A percentile compares a stretch with the other conserved stretches of the same genome.
Evolutionary conservation across 495 filamentous ascomycete species (phyloP).

Genomic region (Tuber brumale): DNA sequence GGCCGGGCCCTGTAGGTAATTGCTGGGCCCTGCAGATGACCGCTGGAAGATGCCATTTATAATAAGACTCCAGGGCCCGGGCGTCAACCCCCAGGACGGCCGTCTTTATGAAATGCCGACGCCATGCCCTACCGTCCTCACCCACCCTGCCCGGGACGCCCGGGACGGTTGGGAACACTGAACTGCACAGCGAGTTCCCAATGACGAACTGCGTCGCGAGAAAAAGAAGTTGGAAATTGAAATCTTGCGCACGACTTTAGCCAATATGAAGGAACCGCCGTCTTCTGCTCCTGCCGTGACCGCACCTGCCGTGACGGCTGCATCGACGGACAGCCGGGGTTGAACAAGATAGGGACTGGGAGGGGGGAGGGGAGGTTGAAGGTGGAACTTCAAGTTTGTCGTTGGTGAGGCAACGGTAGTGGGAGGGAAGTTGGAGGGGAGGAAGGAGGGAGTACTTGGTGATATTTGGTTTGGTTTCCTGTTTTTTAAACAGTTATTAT

Average conservation of each 20-base stretch:
- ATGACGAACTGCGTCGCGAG: neutral
- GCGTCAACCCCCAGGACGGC: too few relatives aligned
- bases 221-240: neutral
- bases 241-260: neutral
- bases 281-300: neutral
- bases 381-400: neutral
- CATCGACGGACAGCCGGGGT: neutral
- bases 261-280: neutral
- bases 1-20: too few relatives aligned
- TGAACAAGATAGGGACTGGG: neutral
- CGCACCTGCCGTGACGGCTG: neutral
- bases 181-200: neutral
- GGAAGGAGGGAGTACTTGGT: neutral
- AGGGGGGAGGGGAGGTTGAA: neutral
- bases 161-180: neutral
- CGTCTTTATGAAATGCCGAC: too few relatives aligned
- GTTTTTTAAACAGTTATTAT: neutral
- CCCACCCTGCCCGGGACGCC: too few relatives aligned
- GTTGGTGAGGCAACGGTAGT: neutral
- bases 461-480: neutral
- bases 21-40: too few relatives aligned
- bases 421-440: neutral
- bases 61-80: too few relatives aligned
- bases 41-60: too few relatives aligned
- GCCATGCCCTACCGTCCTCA: too few relatives aligned